phyloP scores from a whole-genome alignment of 345 rosid genomes.

The Pistacia atlantica region DNA sequence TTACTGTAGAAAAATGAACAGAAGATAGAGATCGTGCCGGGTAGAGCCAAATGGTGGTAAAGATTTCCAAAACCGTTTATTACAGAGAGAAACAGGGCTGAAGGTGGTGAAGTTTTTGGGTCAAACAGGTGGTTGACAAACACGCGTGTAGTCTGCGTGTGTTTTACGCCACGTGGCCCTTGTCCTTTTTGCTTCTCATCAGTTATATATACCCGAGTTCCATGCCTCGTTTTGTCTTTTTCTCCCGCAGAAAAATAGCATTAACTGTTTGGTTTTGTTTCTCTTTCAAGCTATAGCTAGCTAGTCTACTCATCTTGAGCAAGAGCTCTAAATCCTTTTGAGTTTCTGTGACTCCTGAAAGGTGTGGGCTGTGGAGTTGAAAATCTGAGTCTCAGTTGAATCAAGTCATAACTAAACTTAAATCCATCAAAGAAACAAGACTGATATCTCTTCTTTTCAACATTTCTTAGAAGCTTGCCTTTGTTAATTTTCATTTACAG shows the following conservation, averaged over 20 bases:
- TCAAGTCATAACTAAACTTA: neutral
- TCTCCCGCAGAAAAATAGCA: neutral
- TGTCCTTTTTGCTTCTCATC: neutral
- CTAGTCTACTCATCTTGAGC: neutral
- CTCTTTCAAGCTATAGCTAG: too few species aligned
- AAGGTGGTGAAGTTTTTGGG: neutral
- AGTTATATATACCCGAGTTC: neutral
- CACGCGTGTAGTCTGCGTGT: neutral
- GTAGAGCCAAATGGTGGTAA: neutral
- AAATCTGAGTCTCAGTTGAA: neutral
- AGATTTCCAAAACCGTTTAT: neutral
- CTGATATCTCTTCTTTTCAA: neutral
- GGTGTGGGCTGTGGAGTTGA: neutral
- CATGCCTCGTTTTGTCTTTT: neutral
- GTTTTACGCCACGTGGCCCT: neutral
- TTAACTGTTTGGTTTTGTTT: too few species aligned
- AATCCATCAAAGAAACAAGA: neutral
- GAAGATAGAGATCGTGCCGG: slow-evolving; percentile 8
- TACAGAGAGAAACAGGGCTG: neutral
- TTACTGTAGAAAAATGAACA: neutral
- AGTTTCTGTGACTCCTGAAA: slow-evolving; percentile 18
- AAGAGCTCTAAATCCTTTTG: slow-evolving; percentile 3
- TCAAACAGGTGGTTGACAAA: neutral
- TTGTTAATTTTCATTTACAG: slow-evolving; percentile 36
- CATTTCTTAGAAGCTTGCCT: neutral